Conservation (phyloP, 116 monocot genomes). For the Zostera marina region DNA sequence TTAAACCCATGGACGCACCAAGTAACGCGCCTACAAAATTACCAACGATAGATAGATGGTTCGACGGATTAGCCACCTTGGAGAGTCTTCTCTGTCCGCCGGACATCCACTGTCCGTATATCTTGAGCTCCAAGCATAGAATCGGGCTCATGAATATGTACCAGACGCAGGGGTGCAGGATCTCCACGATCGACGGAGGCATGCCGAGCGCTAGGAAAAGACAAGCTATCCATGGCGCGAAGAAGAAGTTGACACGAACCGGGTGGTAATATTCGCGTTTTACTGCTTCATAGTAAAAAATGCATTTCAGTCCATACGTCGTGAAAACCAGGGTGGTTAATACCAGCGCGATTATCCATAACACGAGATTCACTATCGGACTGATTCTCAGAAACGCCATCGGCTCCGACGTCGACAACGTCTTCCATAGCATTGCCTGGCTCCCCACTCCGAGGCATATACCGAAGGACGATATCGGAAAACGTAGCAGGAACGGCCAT, state of each 20-base stretch:
- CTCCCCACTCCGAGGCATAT: conserved; percentile 82
- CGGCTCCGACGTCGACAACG: conserved; percentile 26
- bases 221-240: conserved; percentile 30
- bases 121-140: conserved; percentile 30
- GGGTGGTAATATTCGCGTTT: conserved; percentile 25
- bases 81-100: conserved; percentile 34
- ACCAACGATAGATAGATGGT: conserved; percentile 26
- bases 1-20: conserved; percentile 27
- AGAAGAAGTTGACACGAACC: conserved; percentile 34
- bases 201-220: conserved; percentile 24
- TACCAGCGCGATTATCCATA: conserved; percentile 50
- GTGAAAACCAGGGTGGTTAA: conserved; percentile 13
- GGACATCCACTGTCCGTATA: conserved; percentile 42
- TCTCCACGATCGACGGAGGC: conserved; percentile 9
- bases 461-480: conserved; percentile 59
- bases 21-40: conserved; percentile 33
- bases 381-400: conserved; percentile 32
- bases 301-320: conserved; percentile 15
- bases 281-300: conserved; percentile 28
- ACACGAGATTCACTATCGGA: conserved; percentile 27
- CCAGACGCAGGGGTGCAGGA: conserved; percentile 11
- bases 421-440: conserved; percentile 86
- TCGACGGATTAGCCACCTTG: conserved; percentile 33
- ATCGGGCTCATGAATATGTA: conserved; percentile 24
- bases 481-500: conserved; percentile 90